A percentile compares a stretch with the other conserved stretches of the same genome.
These are phyloP conservation scores for Tulasnella sp. DNA, from an alignment of 768 basidiomycete genomes.

Conservation along the genomic window DNA sequence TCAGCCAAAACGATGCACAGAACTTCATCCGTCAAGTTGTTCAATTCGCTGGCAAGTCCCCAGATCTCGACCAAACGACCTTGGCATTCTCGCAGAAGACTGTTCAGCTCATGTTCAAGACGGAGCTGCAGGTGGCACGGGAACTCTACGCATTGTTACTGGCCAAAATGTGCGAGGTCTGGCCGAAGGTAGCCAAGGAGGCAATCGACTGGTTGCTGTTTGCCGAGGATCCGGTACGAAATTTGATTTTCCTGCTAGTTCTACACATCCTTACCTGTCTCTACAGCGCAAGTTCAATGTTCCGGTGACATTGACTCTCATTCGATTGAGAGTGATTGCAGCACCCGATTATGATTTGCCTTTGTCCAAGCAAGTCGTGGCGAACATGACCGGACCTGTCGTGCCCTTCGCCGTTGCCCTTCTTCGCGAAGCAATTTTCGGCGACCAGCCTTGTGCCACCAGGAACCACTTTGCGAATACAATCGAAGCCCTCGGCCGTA, in stretches of 20 bases:
- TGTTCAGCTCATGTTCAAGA: slow-evolving; percentile 91
- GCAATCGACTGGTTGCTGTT: slow-evolving; percentile 94
- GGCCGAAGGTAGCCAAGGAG: slow-evolving; percentile 91
- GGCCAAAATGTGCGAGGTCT: slow-evolving; percentile 79
- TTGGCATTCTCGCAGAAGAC: slow-evolving; percentile 93
- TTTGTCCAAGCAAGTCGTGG: slow-evolving; percentile 73
- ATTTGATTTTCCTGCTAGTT: not conserved
- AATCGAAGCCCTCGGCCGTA: slow-evolving; percentile 70
- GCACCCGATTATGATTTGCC: slow-evolving; percentile 78
- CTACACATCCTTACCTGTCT: slow-evolving; percentile 3
- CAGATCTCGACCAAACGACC: slow-evolving; percentile 77
- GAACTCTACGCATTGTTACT: slow-evolving; percentile 89
- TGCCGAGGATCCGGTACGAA: slow-evolving; percentile 84
- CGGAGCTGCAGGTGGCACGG: slow-evolving; percentile 71
- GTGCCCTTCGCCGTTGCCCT: slow-evolving; percentile 76
- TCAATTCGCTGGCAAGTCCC: slow-evolving; percentile 67
- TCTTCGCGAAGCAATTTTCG: slow-evolving; percentile 77
- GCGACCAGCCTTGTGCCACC: slow-evolving; percentile 60
- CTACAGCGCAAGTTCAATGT: slow-evolving; percentile 90
- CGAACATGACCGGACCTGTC: slow-evolving; percentile 67
- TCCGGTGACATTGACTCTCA: slow-evolving; percentile 80
- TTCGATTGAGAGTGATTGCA: slow-evolving; percentile 75
- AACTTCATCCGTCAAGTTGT: slow-evolving; percentile 77
- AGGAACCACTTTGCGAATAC: slow-evolving; percentile 72
- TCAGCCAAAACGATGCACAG: slow-evolving; percentile 75